Base-by-base conservation (phyloP, 345 rosid species). In the Turritis glabra region DNA sequence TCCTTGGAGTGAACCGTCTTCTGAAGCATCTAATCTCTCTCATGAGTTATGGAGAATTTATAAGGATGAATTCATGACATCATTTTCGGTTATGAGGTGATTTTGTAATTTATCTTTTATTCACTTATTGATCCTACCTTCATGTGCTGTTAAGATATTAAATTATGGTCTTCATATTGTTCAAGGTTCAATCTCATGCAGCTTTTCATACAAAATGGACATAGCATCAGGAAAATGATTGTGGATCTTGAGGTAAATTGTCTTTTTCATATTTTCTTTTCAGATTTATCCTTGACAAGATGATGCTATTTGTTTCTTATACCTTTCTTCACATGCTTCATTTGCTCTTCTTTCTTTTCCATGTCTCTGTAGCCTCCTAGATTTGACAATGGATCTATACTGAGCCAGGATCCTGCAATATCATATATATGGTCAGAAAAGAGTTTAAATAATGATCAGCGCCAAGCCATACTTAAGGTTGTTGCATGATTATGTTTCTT, bases 361-460 rank as follows among this genome's bases (percentile, higher is more conserved):
- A 48, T 57, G 61, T 30, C 67, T 74, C 51, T 69, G 33, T 67
- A 95, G 99, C 86, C 93, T 79, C 99, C 99, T 61, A 86, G 97
- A 85, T 95, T 95, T 81, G 99, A 95, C 59, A 83, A 84, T 78
- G 97, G 97, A 53, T 86, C 91, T 74, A 77, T 89, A 81, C 85
- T 82, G 77, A 95, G 97, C 83, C 99, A 95, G 80, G 97, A 95
- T 81, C 97, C 99, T 65, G 97, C 97, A 30, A 79, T 95, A 80
- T 92, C 99, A 46, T 95, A 95, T 77, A 80, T 95, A 61, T 85
- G 96, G 96, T 89, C 99, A 21, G 94, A 86, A 80, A 83, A 85
- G 80, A 86, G 86, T 84, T 80, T 95, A 70, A 95, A 95, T 79
- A 85, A 86, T 75, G 97, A 95, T 83, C 99, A 95, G 82, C 97